A percentile compares a stretch with the other conserved stretches of the same genome.
Conservation (phyloP, 1,284 basidiomycete species). For the Ustilago esculenta region DNA sequence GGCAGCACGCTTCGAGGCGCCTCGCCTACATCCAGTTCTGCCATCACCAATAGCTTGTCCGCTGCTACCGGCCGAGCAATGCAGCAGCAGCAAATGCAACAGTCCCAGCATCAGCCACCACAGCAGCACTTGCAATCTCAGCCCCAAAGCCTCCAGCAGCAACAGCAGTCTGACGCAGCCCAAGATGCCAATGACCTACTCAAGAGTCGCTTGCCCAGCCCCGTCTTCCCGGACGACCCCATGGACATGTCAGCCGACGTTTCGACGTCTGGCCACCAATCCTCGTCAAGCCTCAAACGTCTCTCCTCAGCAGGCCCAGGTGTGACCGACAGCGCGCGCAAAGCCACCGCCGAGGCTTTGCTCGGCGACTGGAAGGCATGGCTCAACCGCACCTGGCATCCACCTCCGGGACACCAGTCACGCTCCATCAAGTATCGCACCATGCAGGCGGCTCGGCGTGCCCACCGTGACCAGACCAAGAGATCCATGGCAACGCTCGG, state of each 20-base stretch:
- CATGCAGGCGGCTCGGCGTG: conserved; percentile 45
- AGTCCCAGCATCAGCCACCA: conserved; percentile 8
- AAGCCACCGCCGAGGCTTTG: conserved; percentile 24
- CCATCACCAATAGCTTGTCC: conserved; percentile 26
- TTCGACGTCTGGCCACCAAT: conserved; percentile 18
- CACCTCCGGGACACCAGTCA: conserved; percentile 29
- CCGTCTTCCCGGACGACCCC: conserved; percentile 45
- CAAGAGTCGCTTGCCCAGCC: conserved; percentile 42
- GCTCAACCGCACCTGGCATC: conserved; percentile 44
- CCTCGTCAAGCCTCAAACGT: conserved; percentile 30
- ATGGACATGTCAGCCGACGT: conserved; percentile 34
- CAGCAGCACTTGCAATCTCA: conserved; percentile 21
- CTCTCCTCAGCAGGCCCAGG: conserved; percentile 26
- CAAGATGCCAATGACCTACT: conserved; percentile 28
- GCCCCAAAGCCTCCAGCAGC: conserved; percentile 14
- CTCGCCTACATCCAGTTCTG: conserved; percentile 19
- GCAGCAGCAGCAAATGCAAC: conserved; percentile 16
- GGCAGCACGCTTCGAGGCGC: conserved; percentile 34
- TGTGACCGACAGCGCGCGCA: conserved; percentile 25
- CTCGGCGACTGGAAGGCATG: conserved; percentile 48
- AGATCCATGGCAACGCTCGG: conserved; percentile 53
- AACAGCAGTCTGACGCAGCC: conserved; percentile 5
- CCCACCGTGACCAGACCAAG: conserved; percentile 43
- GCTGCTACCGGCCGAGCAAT: conserved; percentile 17
- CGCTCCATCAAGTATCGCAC: conserved; percentile 44